These are phyloP conservation scores for Infundibulicybe gibba DNA, from an alignment of 768 basidiomycete species.

Conservation along the genomic window DNA sequence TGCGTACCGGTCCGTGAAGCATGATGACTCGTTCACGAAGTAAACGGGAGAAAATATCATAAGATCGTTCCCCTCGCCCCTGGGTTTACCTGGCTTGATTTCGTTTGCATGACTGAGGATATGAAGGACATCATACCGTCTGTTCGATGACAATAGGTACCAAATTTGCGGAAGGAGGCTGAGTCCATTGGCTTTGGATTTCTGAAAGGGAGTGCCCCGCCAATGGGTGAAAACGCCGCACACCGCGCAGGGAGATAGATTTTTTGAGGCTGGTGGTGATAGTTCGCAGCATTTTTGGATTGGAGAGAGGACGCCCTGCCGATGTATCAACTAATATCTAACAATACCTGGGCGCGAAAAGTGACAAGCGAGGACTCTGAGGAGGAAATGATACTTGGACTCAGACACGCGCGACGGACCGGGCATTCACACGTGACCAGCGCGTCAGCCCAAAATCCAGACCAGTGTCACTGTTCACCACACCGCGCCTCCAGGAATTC, in stretches of 20 bases:
- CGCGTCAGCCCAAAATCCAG: too few species aligned
- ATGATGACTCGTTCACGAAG: slow-evolving; percentile 94
- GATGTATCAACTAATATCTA: too few species aligned
- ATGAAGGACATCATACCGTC: slow-evolving; percentile 46
- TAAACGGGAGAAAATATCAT: slow-evolving; percentile 95
- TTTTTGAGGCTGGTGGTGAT: slow-evolving; percentile 14
- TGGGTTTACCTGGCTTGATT: slow-evolving; percentile 18
- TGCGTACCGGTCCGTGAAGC: slow-evolving; percentile 84
- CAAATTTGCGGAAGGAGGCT: slow-evolving; percentile 53
- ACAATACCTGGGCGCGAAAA: too few species aligned
- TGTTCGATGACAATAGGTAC: slow-evolving; percentile 95
- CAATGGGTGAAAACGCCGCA: slow-evolving; percentile 53
- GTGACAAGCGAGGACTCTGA: too few species aligned
- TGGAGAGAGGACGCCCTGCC: slow-evolving; percentile 2
- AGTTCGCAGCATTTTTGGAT: slow-evolving; percentile 23
- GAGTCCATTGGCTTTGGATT: slow-evolving; percentile 28
- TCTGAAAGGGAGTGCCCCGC: slow-evolving; percentile 35
- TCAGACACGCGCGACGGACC: too few species aligned
- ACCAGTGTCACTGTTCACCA: too few species aligned
- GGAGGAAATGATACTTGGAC: too few species aligned
- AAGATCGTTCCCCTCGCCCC: slow-evolving; percentile 86
- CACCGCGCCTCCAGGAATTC: too few species aligned
- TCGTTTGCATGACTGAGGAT: too few species aligned
- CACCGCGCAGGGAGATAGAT: slow-evolving; percentile 11
- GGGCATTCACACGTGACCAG: too few species aligned